Conservation (phyloP, 2,329 filamentous ascomycete species). For the Mollisia scopiformis region DNA sequence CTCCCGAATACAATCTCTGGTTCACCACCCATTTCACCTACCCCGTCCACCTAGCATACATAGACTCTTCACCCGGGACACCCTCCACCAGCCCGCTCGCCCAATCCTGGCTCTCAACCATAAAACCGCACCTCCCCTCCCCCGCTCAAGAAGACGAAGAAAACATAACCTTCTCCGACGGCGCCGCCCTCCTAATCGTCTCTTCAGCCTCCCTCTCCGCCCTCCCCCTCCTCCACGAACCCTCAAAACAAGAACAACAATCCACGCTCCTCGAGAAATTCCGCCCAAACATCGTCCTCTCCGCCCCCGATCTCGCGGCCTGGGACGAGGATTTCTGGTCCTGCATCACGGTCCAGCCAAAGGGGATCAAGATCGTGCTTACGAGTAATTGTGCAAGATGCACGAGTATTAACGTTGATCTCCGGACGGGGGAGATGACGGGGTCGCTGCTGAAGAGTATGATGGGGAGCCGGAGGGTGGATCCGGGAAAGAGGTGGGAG, state of each 20-base stretch:
- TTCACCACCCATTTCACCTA: slow-evolving; percentile 71
- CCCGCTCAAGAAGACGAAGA: not conserved
- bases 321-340: slow-evolving; percentile 77
- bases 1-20: slow-evolving; percentile 60
- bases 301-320: slow-evolving; percentile 55
- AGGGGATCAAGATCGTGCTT: slow-evolving; percentile 48
- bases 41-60: slow-evolving; percentile 59
- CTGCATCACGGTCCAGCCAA: slow-evolving; percentile 51
- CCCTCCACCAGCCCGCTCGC: slow-evolving; percentile 6
- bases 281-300: slow-evolving; percentile 69
- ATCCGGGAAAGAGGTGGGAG: slow-evolving; percentile 63
- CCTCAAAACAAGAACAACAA: slow-evolving; percentile 36
- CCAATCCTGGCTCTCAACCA: slow-evolving; percentile 3
- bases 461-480: slow-evolving; percentile 71
- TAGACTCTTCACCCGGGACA: slow-evolving; percentile 17
- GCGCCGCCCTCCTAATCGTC: slow-evolving; percentile 72
- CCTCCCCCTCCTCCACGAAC: slow-evolving; percentile 52
- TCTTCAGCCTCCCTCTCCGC: slow-evolving; percentile 69
- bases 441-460: slow-evolving; percentile 71
- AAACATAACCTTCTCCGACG: slow-evolving; percentile 61
- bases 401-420: slow-evolving; percentile 71
- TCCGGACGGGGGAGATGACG: slow-evolving; percentile 59
- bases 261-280: slow-evolving; percentile 68
- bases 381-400: slow-evolving; percentile 73
- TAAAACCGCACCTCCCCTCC: slow-evolving; percentile 6